Evolutionary conservation across 78 protist genomes (phyloP).

Genomic region (Dictyostelium purpureum): DNA sequence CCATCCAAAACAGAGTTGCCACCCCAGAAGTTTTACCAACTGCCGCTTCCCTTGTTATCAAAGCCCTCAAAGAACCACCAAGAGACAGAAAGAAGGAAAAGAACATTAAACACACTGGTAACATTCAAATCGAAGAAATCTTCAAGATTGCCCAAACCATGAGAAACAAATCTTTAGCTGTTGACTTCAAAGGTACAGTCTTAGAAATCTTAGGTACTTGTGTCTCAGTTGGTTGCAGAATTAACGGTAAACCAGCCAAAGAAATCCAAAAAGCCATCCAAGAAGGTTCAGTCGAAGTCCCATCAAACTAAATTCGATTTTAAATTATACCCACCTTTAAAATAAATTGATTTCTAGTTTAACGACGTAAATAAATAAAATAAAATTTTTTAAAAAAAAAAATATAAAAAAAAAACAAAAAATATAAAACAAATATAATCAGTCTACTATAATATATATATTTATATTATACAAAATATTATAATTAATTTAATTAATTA

Average conservation of each 20-base stretch:
- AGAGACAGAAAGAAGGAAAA: constrained; percentile 99
- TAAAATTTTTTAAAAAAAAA: not conserved
- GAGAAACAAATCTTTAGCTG: constrained; percentile 93
- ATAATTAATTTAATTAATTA: no score
- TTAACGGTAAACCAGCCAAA: constrained; percentile 93
- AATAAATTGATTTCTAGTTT: no score
- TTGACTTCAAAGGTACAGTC: constrained; percentile 91
- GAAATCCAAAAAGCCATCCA: constrained; percentile 89
- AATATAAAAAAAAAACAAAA: not conserved
- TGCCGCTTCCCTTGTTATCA: constrained; percentile 96
- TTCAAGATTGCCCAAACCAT: constrained; percentile 91
- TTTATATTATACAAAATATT: no score
- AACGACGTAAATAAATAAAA: no score
- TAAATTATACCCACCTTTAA: not conserved
- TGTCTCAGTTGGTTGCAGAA: constrained; percentile 96
- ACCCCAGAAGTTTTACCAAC: constrained; percentile 95
- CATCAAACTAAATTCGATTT: constrained; percentile 10
- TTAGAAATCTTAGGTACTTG: constrained; percentile 98
- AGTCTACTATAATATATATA: no score
- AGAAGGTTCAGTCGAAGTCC: constrained; percentile 74
- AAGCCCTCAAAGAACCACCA: constrained; percentile 98
- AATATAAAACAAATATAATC: not conserved
- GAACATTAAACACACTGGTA: constrained; percentile 98
- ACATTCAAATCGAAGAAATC: constrained; percentile 93
- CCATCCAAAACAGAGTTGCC: constrained; percentile 98